Conservation (phyloP, 306 rosid genomes). For the Crotalaria pallida region DNA sequence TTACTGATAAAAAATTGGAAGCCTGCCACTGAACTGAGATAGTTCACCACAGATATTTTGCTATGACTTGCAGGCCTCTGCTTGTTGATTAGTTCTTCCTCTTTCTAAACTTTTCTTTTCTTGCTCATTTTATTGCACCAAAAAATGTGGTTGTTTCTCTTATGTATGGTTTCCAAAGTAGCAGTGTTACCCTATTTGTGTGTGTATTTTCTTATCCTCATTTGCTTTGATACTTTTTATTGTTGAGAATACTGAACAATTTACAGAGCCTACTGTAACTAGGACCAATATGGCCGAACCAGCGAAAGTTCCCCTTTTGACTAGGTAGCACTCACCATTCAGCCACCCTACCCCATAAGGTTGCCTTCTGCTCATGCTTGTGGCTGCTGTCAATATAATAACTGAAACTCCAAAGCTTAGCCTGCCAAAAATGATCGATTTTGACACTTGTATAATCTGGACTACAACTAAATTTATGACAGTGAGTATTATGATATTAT, state of each 20-base stretch:
- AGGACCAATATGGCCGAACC: constrained; percentile 50
- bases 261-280: constrained; percentile 28
- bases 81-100: background rate
- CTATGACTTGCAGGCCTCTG: too few relatives aligned
- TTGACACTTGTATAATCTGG: too few relatives aligned
- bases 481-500: too few relatives aligned
- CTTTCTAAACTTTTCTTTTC: background rate
- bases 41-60: background rate
- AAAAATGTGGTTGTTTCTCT: too few relatives aligned
- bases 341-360: constrained; percentile 64
- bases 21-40: background rate
- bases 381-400: constrained; percentile 42
- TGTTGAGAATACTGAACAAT: constrained; percentile 34
- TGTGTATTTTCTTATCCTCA: background rate
- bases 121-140: background rate
- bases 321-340: constrained; percentile 65
- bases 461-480: too few relatives aligned
- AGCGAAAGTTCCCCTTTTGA: constrained; percentile 45
- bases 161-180: too few relatives aligned
- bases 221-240: background rate
- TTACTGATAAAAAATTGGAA: background rate
- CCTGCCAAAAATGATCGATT: constrained; percentile 53
- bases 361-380: constrained; percentile 67
- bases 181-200: too few relatives aligned
- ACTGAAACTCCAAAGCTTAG: constrained; percentile 54